Evolutionary conservation across 306 rosid genomes (phyloP), one percentile per base, ranked within the genome.

Genomic region (Alnus glutinosa): DNA sequence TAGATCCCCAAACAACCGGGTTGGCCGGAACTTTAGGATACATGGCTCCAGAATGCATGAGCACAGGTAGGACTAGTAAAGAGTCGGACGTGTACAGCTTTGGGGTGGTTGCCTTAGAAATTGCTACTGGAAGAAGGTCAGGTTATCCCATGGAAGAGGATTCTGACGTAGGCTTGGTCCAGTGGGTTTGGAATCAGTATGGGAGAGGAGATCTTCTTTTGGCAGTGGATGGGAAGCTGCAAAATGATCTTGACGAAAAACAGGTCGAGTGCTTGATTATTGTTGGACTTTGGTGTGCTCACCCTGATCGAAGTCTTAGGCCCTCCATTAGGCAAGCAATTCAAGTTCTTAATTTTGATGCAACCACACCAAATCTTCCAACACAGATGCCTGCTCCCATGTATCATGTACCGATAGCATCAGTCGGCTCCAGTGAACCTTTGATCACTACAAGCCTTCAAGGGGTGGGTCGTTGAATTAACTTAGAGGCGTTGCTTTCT

Each of bases 21-120:
- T 1, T 82, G 0, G 83, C 75, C 1, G 87, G 90, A 34, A 87
- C 90, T 0, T 18, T 82, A 0, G 85, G 85, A 1, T 85, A 87
- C 47, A 7, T 82, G 71, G 85, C 87, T 46, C 83, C 85, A 0
- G 82, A 82, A 15, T 85, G 77, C 52, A n/a, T 74, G 14, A 77
- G 70, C 3, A 87, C 81, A 3, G 81, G 88, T 0, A 75, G 85
- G 70, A 86, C 79, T 13, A 79, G 75, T 59, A 84, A 76, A 55
- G 86, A 64, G 58, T 83, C 52, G 5, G 78, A 79, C 52, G 58
- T 80, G 1, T 80, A 78, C 49, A 81, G 81, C 52, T 87, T 82
- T 67, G 85, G 88, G 7, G 73, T 82, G 15, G 77, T 84, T 13
- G 71, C 54, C 0, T 64, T 82, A 7, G 86, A 82, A 70, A 87